Base-by-base conservation (phyloP, 2,329 filamentous ascomycete genomes). In the Rhytidhysteron rufulum region DNA sequence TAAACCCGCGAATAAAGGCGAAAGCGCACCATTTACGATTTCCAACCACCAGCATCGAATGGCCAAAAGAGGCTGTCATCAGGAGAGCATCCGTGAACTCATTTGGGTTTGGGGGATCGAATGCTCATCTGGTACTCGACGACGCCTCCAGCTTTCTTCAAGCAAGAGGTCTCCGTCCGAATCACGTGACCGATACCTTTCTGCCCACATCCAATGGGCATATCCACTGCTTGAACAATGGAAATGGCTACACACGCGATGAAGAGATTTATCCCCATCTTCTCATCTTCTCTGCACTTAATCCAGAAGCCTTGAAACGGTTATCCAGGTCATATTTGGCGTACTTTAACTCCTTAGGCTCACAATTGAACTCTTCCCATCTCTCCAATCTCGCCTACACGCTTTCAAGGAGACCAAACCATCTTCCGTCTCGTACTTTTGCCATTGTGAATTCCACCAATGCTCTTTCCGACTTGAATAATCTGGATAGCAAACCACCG, bases 91-190 rank as follows among this genome's bases (percentile, higher is more conserved):
- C 17, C 6, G 27, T 45, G 17, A 45, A 45, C 24, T 41, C 38
- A 1, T 47, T 50, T 29, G 47, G 47, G 4, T 41, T 35, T 34
- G 45, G 47, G 2, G 47, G 47, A 2, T n/a, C 47, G 4, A 50
- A 50, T 24, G 34, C 36, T 1, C 47, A 50, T 27, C 34, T 36
- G 25, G 35, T 50, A 10, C 19, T 50, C 4, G 45, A 50, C 29
- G 41, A 43, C 17, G 41, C 41, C 3, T 36, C 20, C 33, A 31
- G 40, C 24, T 43, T 34, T 20, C 20, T 43, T 5, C 16, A 17
- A 5, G 11, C 17, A 20, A 11, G 19, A 11, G 34, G 5, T 13
- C 17, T 36, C 17, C 9, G 15, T 3, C 17, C 17, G 15, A 4
- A 27, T n/a, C 34, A 36, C 17, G n/a, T 11, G 18, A 20, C 22